Evolutionary conservation across 1,284 basidiomycete genomes (phyloP).

Genomic region (Ceratobasidium papillatum): DNA sequence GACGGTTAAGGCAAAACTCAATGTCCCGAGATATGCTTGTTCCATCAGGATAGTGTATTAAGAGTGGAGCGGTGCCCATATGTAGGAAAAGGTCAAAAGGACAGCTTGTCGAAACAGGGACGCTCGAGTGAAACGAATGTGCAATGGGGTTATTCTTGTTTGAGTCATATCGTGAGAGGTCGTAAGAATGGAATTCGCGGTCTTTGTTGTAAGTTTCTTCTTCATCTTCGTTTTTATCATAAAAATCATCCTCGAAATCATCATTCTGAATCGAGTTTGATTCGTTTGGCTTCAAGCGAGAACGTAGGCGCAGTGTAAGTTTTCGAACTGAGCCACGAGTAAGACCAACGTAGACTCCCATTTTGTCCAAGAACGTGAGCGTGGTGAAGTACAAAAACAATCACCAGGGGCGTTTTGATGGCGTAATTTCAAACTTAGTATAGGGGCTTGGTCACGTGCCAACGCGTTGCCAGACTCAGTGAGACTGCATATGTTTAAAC

Average conservation of each 20-base stretch:
- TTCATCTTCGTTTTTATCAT: neutral
- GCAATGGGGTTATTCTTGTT: neutral
- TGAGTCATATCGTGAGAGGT: neutral
- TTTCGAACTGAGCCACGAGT: neutral
- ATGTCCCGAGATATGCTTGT: neutral
- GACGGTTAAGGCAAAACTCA: neutral
- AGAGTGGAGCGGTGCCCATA: neutral
- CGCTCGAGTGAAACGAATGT: neutral
- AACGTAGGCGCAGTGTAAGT: neutral
- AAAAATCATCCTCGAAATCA: neutral
- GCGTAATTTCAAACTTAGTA: neutral
- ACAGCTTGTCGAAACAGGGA: neutral
- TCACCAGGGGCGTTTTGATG: no score
- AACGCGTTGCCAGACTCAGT: no score
- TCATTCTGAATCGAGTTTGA: neutral
- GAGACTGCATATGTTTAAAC: no score
- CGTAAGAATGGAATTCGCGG: neutral
- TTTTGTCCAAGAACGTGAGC: neutral
- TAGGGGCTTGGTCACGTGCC: constrained; percentile 7
- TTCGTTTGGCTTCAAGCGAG: neutral
- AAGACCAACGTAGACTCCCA: neutral
- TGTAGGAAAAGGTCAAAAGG: neutral
- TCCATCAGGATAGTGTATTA: neutral
- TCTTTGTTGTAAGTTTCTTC: neutral
- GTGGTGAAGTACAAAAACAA: neutral